Conservation (phyloP, 108 stramenopile species). For the Skeletonema grethae region DNA sequence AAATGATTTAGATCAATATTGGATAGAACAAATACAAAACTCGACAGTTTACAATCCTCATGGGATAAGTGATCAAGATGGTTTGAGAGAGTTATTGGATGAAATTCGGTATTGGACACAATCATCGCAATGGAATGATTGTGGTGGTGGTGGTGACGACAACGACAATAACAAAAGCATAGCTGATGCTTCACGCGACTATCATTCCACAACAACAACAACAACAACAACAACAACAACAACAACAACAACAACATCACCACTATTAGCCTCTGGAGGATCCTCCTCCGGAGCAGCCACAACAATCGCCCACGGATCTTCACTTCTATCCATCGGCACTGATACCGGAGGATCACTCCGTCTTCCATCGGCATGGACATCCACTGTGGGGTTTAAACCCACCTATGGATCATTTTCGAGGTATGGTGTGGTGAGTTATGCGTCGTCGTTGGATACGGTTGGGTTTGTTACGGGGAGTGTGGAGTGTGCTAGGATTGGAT, state of each 20-base stretch:
- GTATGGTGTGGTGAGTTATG: constrained; percentile 95
- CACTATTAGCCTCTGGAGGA: constrained; percentile 78
- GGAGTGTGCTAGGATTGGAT: constrained; percentile 61
- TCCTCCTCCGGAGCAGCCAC: constrained; percentile 92
- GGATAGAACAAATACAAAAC: constrained; percentile 16
- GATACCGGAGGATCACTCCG: constrained; percentile 98
- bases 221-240: neutral
- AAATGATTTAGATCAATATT: constrained; percentile 11
- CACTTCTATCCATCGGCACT: constrained; percentile 87
- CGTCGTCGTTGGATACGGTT: constrained; percentile 91
- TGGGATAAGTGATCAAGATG: constrained; percentile 23
- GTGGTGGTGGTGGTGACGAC: neutral
- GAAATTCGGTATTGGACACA: constrained; percentile 27
- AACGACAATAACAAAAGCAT: neutral
- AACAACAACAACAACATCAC: constrained; percentile 9
- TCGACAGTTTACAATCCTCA: constrained; percentile 35
- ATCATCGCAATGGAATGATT: neutral
- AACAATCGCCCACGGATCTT: constrained; percentile 87
- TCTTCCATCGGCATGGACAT: constrained; percentile 94
- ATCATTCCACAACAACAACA: neutral
- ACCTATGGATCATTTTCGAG: constrained; percentile 90
- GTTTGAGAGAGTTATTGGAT: constrained; percentile 23
- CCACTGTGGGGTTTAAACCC: constrained; percentile 95
- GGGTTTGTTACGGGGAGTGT: constrained; percentile 78
- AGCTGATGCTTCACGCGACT: neutral